These are phyloP conservation scores for Quercus lobata DNA, from an alignment of 331 rosid genomes.

Conservation along the genomic window DNA sequence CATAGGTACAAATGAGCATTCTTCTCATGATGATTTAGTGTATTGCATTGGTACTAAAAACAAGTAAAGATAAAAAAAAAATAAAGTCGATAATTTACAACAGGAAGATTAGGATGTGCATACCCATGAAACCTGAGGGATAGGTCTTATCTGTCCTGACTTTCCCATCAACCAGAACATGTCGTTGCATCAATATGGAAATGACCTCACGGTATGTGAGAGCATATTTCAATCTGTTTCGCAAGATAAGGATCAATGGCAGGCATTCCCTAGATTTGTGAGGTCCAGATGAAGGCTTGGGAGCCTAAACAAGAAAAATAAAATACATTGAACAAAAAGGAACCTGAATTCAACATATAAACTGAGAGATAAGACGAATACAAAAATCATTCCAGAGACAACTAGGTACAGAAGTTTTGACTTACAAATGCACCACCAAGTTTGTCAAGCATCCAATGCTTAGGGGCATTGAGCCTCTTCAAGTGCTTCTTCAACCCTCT, in stretches of 20 bases:
- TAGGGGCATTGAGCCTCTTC: conserved; percentile 37
- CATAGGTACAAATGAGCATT: background rate
- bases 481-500: conserved; percentile 31
- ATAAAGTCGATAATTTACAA: background rate
- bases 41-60: background rate
- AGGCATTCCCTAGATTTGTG: conserved; percentile 36
- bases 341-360: background rate
- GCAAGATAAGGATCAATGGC: conserved; percentile 27
- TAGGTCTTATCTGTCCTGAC: conserved; percentile 34
- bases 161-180: conserved; percentile 30
- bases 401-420: background rate
- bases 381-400: background rate
- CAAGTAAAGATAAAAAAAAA: background rate
- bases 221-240: conserved; percentile 33
- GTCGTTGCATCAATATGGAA: conserved; percentile 30
- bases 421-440: conserved; percentile 37
- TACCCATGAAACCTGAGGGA: conserved; percentile 36
- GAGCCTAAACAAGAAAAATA: conserved; percentile 21
- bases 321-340: background rate
- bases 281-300: conserved; percentile 38
- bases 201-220: conserved; percentile 27
- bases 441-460: conserved; percentile 37
- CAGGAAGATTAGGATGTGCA: background rate
- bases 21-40: background rate
- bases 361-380: background rate